phyloP scores from a whole-genome alignment of 2,329 filamentous ascomycete species.

The Dothideomycetidae sp. region DNA sequence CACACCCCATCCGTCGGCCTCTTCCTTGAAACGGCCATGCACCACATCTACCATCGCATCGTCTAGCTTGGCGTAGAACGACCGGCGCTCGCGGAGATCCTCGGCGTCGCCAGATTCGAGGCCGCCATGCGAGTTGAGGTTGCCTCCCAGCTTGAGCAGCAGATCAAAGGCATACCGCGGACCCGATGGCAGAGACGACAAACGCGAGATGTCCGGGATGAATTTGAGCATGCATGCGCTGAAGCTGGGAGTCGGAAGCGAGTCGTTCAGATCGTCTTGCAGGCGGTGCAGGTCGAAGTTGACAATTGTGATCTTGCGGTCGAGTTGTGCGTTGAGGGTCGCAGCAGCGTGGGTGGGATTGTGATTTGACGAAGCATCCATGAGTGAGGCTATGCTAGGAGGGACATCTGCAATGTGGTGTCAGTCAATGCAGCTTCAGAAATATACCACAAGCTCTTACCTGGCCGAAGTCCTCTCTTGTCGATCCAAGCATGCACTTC shows the following conservation, averaged over 20 bases:
- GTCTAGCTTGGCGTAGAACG: constrained; percentile 37
- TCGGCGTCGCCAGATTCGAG: constrained; percentile 35
- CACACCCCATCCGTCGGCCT: constrained; percentile 39
- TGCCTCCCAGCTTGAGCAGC: constrained; percentile 41
- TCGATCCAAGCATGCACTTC: constrained; percentile 43
- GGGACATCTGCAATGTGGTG: constrained; percentile 31
- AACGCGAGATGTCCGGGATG: constrained; percentile 38
- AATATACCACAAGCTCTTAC: too few relatives aligned
- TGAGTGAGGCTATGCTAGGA: constrained; percentile 36
- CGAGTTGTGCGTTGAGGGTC: constrained; percentile 41
- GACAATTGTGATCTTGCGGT: constrained; percentile 44
- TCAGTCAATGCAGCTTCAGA: constrained; percentile 7
- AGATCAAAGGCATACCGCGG: constrained; percentile 39
- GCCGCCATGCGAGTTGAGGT: constrained; percentile 41
- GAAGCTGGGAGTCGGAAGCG: constrained; percentile 38
- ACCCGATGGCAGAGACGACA: constrained; percentile 33
- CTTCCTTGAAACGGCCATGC: constrained; percentile 33
- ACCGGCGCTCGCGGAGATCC: constrained; percentile 33
- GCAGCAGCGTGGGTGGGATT: constrained; percentile 32
- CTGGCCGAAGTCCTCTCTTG: constrained; percentile 39
- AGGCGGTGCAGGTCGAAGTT: constrained; percentile 43
- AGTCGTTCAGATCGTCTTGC: constrained; percentile 41
- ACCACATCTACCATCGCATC: constrained; percentile 39
- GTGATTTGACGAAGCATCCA: constrained; percentile 32
- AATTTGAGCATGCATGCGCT: constrained; percentile 41